Evolutionary conservation across 768 basidiomycete species (phyloP), one percentile per base, ranked within the genome.

Genomic region (Tremella fuciformis): DNA sequence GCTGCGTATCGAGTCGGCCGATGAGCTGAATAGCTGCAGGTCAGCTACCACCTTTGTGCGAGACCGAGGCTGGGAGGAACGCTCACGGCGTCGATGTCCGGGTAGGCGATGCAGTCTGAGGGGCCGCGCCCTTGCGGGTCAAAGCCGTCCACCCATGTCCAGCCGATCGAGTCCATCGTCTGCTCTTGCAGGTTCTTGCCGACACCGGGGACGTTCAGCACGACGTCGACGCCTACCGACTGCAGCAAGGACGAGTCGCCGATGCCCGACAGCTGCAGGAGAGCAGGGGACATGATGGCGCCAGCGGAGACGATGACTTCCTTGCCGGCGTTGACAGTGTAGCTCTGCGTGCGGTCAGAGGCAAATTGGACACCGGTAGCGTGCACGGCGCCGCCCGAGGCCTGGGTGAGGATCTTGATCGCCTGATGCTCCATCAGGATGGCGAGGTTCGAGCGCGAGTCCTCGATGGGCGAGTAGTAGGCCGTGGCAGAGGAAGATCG

Each of bases 401-500:
- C 37, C 21, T 63, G 63, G 26, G 71, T 59, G 57, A 67, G 26
- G 53, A 71, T 57, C 46, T 58, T 57, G 18, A 67, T 69, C 50
- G 68, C 70, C n/a, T 62, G 60, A 22, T 69, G 64, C 18, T 62
- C 66, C 50, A 64, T 46, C 25, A 74, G 62, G 46, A 74, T 70
- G 46, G 67, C 68, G 24, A 74, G 53, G 41, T 71, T 71, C 48
- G 78, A 78, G 34, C 83, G 77, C 24, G 63, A 57, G 39, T 58
- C 72, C 66, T 84, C 81, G 6, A 84, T 81, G 13, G 84, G 84
- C 0, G 82, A 81, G 24, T 83, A 77, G 61, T 84, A 85, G 0
- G 84, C 83, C 51, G 79, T 74, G 7, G 80, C 81, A 0, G 84
- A 83, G 0, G 83, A 84, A 3, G 83, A 82, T 15, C 84, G 80